Conservation (phyloP, 192 early-diverging fungal species). For the Mortierella claussenii region DNA sequence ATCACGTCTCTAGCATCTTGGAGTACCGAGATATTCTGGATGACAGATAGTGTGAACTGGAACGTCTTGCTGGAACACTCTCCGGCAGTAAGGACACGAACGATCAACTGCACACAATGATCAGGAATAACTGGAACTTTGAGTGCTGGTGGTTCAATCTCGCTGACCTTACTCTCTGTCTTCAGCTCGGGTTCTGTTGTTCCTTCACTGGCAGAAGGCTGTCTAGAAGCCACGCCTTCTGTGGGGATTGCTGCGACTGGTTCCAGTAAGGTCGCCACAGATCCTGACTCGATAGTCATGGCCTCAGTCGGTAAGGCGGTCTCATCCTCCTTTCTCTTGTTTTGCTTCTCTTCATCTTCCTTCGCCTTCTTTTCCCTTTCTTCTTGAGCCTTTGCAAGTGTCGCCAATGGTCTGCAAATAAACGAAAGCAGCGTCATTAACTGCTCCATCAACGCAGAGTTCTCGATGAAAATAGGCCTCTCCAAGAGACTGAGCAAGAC, state of each 20-base stretch:
- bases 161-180: conserved; percentile 35
- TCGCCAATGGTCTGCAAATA: conserved; percentile 80
- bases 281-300: background rate
- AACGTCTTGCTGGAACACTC: conserved; percentile 95
- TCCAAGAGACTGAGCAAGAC: conserved; percentile 87
- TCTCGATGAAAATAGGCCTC: conserved; percentile 82
- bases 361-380: conserved; percentile 57
- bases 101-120: conserved; percentile 82
- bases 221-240: background rate
- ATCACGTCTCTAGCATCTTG: conserved; percentile 77
- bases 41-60: conserved; percentile 90
- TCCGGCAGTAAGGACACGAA: conserved; percentile 89
- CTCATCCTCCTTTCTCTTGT: conserved; percentile 1
- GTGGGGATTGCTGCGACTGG: no score
- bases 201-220: conserved; percentile 9
- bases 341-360: conserved; percentile 11
- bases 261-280: background rate
- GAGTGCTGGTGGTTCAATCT: conserved; percentile 53
- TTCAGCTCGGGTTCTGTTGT: conserved; percentile 8
- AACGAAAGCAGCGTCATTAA: conserved; percentile 86
- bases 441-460: conserved; percentile 85
- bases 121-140: conserved; percentile 87
- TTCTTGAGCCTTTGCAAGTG: conserved; percentile 65
- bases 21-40: conserved; percentile 86
- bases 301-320: conserved; percentile 9